Evolutionary conservation across 495 filamentous ascomycete species (phyloP), one percentile per base, ranked within the genome.

Genomic region (Penicillium cosmopolitanum): DNA sequence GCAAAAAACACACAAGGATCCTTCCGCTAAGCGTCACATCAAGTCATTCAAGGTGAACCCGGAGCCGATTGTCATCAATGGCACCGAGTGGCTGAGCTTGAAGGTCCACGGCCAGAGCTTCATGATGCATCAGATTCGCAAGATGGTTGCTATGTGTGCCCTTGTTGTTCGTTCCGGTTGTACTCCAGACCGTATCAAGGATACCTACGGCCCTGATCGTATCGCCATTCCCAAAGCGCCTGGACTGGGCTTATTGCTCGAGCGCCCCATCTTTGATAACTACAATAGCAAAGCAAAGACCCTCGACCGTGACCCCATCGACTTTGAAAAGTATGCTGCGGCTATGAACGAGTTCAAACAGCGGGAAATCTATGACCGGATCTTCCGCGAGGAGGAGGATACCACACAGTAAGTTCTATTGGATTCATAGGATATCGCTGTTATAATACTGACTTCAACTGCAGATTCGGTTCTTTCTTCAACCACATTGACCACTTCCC

Each of bases 41-140:
- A 93, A 89, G 63, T 92, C 91, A 2, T 98, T 98, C 81, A 77
- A 86, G 35, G 84, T 88, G 31, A 84, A 89, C 61, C 68, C 77
- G 0, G 78, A 82, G 25, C 93, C 93, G 1, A 86, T 97, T 58
- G 79, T 90, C 55, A 95, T 96, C 71, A 83, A 92, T 62, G 89
- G 92, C 69, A 96, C 91, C 15, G 88, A 98, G 75, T 98, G 95
- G 95, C 82, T 98, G 8, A 94, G 89, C 25, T 79, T 98, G 55
- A 96, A 96, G 64, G 91, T 98, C 16, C 96, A 98, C 73, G 95
- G 95, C 0, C 95, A 98, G 74, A 92, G 88, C 58, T 98, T 98
- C 82, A 98, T 98, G 95, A 98, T 98, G 95, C 95, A 98, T 71
- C 95, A 98, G 74, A 98, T 98, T 73, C 89, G 95, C 58, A 97